Conservation (phyloP, 805 yeast species). For the Candida awuae region DNA sequence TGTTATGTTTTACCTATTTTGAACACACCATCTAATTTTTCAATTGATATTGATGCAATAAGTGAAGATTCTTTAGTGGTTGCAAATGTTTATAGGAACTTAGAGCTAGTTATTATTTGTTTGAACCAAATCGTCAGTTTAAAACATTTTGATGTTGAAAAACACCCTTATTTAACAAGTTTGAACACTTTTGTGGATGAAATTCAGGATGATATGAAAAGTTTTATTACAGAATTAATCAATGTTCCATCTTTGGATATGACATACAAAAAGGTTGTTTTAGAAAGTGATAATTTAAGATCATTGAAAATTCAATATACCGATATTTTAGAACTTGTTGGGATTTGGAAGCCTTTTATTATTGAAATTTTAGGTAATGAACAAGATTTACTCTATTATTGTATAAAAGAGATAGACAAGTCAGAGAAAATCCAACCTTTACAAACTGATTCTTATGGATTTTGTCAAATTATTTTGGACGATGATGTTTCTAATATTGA, state of each 20-base stretch:
- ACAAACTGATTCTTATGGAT: slow-evolving; percentile 14
- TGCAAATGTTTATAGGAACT: slow-evolving; percentile 36
- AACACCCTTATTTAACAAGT: slow-evolving; percentile 68
- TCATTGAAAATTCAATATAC: slow-evolving; percentile 34
- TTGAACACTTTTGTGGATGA: slow-evolving; percentile 61
- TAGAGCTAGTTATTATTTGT: slow-evolving; percentile 49
- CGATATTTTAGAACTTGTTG: slow-evolving; percentile 38
- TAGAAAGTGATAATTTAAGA: slow-evolving; percentile 54
- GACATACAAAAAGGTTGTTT: slow-evolving; percentile 46
- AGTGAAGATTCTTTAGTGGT: slow-evolving; percentile 21
- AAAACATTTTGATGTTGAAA: slow-evolving; percentile 49
- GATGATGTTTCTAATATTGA: slow-evolving; percentile 7
- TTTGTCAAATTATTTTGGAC: slow-evolving; percentile 4
- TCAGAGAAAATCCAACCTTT: slow-evolving; percentile 34
- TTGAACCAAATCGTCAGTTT: slow-evolving; percentile 59
- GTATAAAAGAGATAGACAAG: slow-evolving; percentile 5
- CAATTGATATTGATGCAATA: slow-evolving; percentile 30
- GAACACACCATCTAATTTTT: slow-evolving; percentile 48
- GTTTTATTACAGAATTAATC: slow-evolving; percentile 40
- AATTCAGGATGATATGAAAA: slow-evolving; percentile 39
- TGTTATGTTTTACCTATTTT: slow-evolving; percentile 43
- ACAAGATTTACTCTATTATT: slow-evolving; percentile 5
- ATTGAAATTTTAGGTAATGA: slow-evolving; percentile 22
- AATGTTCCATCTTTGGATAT: slow-evolving; percentile 49
- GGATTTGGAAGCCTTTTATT: slow-evolving; percentile 34